These are phyloP conservation scores for Trichoderma simmonsii DNA, from an alignment of 2,329 filamentous ascomycete genomes.

Conservation along the genomic window DNA sequence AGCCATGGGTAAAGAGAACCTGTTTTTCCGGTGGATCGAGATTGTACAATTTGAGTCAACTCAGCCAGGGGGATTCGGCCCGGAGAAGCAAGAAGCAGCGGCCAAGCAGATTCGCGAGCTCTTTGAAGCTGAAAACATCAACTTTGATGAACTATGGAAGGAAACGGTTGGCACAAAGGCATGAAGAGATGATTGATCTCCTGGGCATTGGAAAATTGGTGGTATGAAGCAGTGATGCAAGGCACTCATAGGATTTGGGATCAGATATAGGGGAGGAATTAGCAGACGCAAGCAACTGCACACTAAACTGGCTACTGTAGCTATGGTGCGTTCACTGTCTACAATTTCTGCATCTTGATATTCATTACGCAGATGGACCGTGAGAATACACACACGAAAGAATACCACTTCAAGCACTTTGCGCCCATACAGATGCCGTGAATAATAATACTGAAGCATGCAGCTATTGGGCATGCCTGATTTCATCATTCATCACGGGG, in stretches of 20 bases:
- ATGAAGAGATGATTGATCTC: not conserved
- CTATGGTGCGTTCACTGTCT: not conserved
- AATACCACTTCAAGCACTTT: not conserved
- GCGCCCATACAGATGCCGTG: not conserved
- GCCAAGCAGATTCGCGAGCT: slow-evolving; percentile 72
- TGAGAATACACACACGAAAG: not conserved
- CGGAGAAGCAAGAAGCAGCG: slow-evolving; percentile 67
- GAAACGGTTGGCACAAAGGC: slow-evolving; percentile 50
- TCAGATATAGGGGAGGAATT: not conserved
- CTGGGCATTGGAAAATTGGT: not conserved
- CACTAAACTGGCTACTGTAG: not conserved
- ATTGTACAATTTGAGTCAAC: slow-evolving; percentile 84
- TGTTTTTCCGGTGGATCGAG: slow-evolving; percentile 93
- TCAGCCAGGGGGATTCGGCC: slow-evolving; percentile 72
- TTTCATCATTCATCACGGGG: not conserved
- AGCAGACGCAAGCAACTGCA: not conserved
- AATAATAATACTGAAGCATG: not conserved
- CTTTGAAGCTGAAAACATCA: slow-evolving; percentile 71
- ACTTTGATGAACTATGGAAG: slow-evolving; percentile 78
- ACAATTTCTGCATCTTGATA: not conserved
- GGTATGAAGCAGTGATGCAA: not conserved
- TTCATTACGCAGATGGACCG: not conserved
- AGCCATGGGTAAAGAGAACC: slow-evolving; percentile 75
- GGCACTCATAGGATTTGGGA: not conserved
- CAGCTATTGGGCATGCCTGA: not conserved